Evolutionary conservation across 1,284 basidiomycete species (phyloP).

Genomic region (Porphyrellus sp.): DNA sequence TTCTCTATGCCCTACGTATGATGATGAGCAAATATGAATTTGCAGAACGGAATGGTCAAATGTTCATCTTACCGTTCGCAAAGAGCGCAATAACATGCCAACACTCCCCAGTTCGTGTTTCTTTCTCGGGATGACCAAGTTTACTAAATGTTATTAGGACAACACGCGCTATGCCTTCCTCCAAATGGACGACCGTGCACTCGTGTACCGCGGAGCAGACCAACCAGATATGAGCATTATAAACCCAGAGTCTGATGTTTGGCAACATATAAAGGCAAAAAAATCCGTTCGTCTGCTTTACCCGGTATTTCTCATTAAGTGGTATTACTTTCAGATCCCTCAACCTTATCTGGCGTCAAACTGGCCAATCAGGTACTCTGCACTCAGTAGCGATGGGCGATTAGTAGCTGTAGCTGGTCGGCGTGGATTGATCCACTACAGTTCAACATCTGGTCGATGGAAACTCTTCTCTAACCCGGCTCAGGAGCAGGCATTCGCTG

Average conservation of each 20-base stretch:
- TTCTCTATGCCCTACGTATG: background rate
- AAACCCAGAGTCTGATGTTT: conserved; percentile 97
- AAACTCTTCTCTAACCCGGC: conserved; percentile 81
- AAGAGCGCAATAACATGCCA: conserved; percentile 93
- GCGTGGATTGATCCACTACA: conserved; percentile 91
- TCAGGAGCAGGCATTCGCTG: conserved; percentile 89
- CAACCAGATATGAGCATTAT: conserved; percentile 98
- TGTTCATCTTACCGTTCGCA: conserved; percentile 89
- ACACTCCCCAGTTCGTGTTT: conserved; percentile 73
- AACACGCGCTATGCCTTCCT: conserved; percentile 94
- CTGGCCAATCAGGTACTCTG: conserved; percentile 94
- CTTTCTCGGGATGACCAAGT: background rate
- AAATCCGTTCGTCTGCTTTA: background rate
- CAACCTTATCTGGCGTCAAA: conserved; percentile 85
- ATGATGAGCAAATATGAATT: background rate
- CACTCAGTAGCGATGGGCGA: conserved; percentile 87
- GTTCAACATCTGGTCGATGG: conserved; percentile 92
- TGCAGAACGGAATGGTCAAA: conserved; percentile 59
- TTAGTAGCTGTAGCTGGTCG: conserved; percentile 93
- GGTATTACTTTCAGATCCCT: conserved; percentile 61
- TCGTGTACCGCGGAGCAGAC: conserved; percentile 96
- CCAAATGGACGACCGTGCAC: conserved; percentile 90
- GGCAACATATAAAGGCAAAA: conserved; percentile 88
- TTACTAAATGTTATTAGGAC: conserved; percentile 54
- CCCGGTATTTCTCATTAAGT: background rate